Conservation (phyloP, 2,329 filamentous ascomycete genomes). For the Colletotrichum sp. region DNA sequence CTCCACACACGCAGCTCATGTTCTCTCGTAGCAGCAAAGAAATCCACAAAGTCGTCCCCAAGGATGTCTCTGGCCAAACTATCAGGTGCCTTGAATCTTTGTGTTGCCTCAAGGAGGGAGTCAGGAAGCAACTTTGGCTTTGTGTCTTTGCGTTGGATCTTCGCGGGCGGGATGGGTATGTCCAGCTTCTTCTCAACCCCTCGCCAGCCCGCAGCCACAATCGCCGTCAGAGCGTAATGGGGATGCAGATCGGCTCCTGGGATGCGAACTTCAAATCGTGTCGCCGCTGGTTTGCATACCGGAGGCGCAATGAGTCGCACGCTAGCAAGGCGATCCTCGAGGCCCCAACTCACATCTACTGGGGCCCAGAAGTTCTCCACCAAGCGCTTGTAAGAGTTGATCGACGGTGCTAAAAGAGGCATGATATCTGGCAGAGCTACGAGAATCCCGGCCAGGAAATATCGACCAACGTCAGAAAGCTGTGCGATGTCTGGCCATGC, state of each 20-base stretch:
- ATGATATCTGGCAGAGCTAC: conserved; percentile 75
- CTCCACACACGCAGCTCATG: conserved; percentile 77
- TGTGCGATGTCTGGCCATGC: not conserved
- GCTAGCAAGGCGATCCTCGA: not conserved
- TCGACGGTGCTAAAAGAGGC: conserved; percentile 75
- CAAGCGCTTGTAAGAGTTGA: conserved; percentile 79
- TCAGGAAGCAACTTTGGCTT: conserved; percentile 60
- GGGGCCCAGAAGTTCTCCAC: conserved; percentile 85
- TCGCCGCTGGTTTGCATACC: not conserved
- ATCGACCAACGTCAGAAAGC: not conserved
- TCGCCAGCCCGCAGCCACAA: not conserved
- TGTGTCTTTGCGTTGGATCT: conserved; percentile 25
- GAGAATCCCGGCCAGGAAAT: not conserved
- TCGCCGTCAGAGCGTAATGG: not conserved
- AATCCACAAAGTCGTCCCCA: conserved; percentile 68
- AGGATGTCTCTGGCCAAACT: not conserved
- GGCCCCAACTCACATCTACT: conserved; percentile 28
- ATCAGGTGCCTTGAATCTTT: not conserved
- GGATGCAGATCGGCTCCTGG: not conserved
- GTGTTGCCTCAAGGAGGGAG: conserved; percentile 69
- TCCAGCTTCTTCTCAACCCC: conserved; percentile 72
- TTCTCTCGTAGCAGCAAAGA: conserved; percentile 74
- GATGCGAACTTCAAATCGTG: not conserved
- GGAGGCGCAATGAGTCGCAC: not conserved
- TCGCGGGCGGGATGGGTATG: conserved; percentile 70